These are phyloP conservation scores for Leishmania turanica DNA, from an alignment of 208 protist genomes.

Conservation along the genomic window DNA sequence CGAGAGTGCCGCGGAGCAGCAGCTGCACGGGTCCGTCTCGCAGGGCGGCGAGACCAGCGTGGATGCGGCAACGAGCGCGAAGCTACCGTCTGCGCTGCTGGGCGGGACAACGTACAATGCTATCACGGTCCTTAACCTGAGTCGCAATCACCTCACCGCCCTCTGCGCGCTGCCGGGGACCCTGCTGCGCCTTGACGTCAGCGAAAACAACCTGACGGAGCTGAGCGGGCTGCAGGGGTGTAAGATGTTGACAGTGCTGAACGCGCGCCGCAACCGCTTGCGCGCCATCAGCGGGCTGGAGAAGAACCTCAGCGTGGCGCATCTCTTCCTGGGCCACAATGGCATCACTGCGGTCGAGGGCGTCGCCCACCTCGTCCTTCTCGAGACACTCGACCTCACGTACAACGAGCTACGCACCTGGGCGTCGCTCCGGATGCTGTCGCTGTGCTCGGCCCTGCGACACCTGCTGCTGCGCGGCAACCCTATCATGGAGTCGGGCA, in stretches of 20 bases:
- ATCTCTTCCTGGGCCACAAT: conserved; percentile 87
- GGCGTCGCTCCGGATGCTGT: conserved; percentile 65
- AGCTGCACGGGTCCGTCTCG: conserved; percentile 12
- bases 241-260: conserved; percentile 81
- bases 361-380: conserved; percentile 75
- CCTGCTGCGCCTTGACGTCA: conserved; percentile 84
- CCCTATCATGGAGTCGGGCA: conserved; percentile 50
- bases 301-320: conserved; percentile 52
- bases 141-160: conserved; percentile 56
- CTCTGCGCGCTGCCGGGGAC: conserved; percentile 57
- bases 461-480: conserved; percentile 81
- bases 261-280: conserved; percentile 73
- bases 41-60: conserved; percentile 7
- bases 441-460: conserved; percentile 61
- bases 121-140: conserved; percentile 80
- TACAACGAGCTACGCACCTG: conserved; percentile 70
- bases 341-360: conserved; percentile 59
- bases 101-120: conserved; percentile 35
- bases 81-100: conserved; percentile 24
- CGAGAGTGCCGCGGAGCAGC: conserved; percentile 40
- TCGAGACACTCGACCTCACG: conserved; percentile 87
- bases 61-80: conserved; percentile 16
- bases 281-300: conserved; percentile 50
- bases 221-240: conserved; percentile 63
- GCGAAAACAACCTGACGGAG: conserved; percentile 61